Evolutionary conservation across 179 eudicot species (phyloP), one percentile per base, ranked within the genome.

Genomic region (Spergularia azorica): DNA sequence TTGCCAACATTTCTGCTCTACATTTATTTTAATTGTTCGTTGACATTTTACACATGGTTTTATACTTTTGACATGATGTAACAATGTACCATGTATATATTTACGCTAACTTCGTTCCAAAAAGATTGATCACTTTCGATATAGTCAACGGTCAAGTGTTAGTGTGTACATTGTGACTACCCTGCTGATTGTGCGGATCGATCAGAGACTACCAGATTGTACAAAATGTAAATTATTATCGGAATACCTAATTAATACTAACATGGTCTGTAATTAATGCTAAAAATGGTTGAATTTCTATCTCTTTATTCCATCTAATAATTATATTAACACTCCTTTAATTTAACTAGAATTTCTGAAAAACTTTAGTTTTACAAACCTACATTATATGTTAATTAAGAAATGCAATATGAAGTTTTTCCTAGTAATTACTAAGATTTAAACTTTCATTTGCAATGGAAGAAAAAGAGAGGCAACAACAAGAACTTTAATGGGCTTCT

Each of bases 1-100:
- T 70, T 71, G 71, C 54, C 86, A 36, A 82, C 64, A 62, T 77
- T 39, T 81, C 78, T 77, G 79, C 65, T 81, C 6, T 70, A 63
- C 77, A 69, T 78, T 82, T 69, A 21, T 43, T 32, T 51, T 51
- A 4, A 21, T 9, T 43, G 17, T 20, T 51, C 8, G 12, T 3
- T 7, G 58, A 12, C 14, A 5, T 5, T 32, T 54, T 26, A 61
- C 36, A 50, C 8, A 36, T 7, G 26, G 51, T 12, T 50, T 3
- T 50, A n/a, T 21, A 32, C 11, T 16, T 20, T 63, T 71, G 14
- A 41, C 57, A 56, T 32, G 73, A 71, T 56, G 62, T 65, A 60
- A 72, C 62, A 76, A 12, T 20, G 32, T 26, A 26, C 32, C 32
- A 26, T 26, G 32, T 26, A 26, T 26, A 26, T 26, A 26, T 26